Evolutionary conservation across 768 basidiomycete species (phyloP).

Genomic region (Mycena epipterygia): DNA sequence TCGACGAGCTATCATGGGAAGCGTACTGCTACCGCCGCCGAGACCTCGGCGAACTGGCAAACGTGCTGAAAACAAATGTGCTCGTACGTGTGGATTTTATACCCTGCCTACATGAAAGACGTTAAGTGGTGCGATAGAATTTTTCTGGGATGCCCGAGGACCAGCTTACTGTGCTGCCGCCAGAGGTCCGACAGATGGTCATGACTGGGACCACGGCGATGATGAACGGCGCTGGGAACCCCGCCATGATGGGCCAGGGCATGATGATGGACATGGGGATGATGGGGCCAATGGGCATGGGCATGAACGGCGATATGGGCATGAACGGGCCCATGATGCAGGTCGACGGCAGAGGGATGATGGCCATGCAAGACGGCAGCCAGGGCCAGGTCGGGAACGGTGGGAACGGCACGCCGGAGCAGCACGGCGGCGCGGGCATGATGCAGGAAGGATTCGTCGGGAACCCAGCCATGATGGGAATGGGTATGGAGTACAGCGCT

Average conservation of each 20-base stretch:
- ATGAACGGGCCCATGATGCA: conserved; percentile 74
- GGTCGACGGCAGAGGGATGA: conserved; percentile 47
- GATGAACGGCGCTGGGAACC: conserved; percentile 73
- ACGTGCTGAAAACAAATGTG: conserved; percentile 86
- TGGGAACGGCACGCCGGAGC: conserved; percentile 56
- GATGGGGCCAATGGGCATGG: conserved; percentile 74
- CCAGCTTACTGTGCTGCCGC: conserved; percentile 81
- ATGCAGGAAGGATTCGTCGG: conserved; percentile 64
- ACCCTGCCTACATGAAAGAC: conserved; percentile 13
- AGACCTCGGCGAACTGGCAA: conserved; percentile 84
- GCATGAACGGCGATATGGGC: conserved; percentile 77
- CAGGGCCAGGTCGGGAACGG: conserved; percentile 42
- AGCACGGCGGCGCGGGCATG: conserved; percentile 52
- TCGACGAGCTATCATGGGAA: conserved; percentile 97
- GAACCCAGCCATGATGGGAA: conserved; percentile 72
- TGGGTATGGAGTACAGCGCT: conserved; percentile 83
- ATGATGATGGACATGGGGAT: conserved; percentile 89
- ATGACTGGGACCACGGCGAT: conserved; percentile 86
- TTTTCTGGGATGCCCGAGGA: conserved; percentile 88
- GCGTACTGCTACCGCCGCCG: conserved; percentile 89
- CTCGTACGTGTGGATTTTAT: conserved; percentile 65
- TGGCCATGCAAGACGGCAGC: conserved; percentile 51
- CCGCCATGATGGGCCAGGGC: conserved; percentile 72
- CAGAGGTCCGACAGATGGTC: conserved; percentile 88
- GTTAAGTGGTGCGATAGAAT: conserved; percentile 60